Percentiles rank a stretch among this genome's conserved stretches.
Evolutionary conservation across 345 rosid species (phyloP).

Genomic region (Carallia brachiata): DNA sequence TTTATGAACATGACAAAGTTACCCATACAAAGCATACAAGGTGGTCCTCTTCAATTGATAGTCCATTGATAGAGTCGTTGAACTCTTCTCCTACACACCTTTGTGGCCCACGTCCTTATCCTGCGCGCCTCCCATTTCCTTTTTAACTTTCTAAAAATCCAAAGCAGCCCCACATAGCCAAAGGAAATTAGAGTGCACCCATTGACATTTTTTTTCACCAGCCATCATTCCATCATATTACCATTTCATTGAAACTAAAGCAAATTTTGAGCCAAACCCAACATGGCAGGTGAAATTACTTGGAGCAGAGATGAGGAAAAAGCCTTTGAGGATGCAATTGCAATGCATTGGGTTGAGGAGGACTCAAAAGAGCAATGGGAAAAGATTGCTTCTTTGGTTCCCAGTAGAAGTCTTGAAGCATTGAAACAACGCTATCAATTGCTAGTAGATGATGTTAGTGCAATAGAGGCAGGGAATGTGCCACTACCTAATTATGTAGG

Average conservation of each 20-base stretch:
- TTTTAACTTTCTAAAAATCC: not conserved
- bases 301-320: slow-evolving; percentile 91
- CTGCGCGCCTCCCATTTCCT: slow-evolving; percentile 29
- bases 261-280: not conserved
- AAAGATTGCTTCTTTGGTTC: slow-evolving; percentile 69
- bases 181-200: slow-evolving; percentile 15
- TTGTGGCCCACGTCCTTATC: slow-evolving; percentile 30
- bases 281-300: slow-evolving; percentile 44
- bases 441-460: slow-evolving; percentile 63
- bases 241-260: not conserved
- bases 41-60: slow-evolving; percentile 46
- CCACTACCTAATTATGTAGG: slow-evolving; percentile 59
- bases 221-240: not conserved
- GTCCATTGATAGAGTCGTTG: slow-evolving; percentile 23
- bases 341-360: slow-evolving; percentile 57
- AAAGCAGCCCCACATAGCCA: slow-evolving; percentile 16
- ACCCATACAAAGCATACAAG: slow-evolving; percentile 17
- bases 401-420: slow-evolving; percentile 48
- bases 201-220: slow-evolving; percentile 5
- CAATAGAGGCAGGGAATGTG: slow-evolving; percentile 68
- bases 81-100: slow-evolving; percentile 19
- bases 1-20: slow-evolving; percentile 18
- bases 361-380: slow-evolving; percentile 56
- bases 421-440: slow-evolving; percentile 59
- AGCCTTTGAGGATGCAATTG: slow-evolving; percentile 77